Evolutionary conservation across 2,329 filamentous ascomycete species (phyloP), one percentile per base, ranked within the genome.

Genomic region (Colletotrichum musicola): DNA sequence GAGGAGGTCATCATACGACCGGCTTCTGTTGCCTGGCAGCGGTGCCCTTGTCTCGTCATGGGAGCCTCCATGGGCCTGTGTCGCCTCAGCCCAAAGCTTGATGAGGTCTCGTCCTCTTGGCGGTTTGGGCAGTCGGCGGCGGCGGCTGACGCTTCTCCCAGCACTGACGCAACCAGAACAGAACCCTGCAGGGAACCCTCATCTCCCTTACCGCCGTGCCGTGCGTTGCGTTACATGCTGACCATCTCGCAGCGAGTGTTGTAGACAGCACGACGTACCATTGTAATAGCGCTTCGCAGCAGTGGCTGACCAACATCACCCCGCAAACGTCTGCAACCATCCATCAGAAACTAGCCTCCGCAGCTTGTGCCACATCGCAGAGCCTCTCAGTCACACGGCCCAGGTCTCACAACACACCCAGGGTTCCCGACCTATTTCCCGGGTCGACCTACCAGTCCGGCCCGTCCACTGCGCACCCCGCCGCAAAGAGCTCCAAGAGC

Each of bases 1-100:
- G 30, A 35, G 30, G 4, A 57, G 53, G 20, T 20, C 22, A 64
- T 68, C 61, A 50, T 68, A 68, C 49, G 54, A 68, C n/a, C 25
- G 18, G 14, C 16, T 46, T 42, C 22, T 25, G 4, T 50, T 35
- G n/a, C 20, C n/a, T 44, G 40, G 35, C 49, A 64, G 49, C 49
- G 65, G 25, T 27, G 40, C 42, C 49, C 53, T 46, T 58, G 46
- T 20, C 53, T 18, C 27, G 47, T 40, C 63, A 13, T 49, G 20
- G 20, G 22, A 40, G 55, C 40, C 55, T 42, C 49, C 49, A 44
- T 55, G 54, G 54, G 54, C 27, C 18, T 50, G 42, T 64, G 20
- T 54, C 55, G 55, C 62, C 30, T 55, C 62, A 60, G 55, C 55
- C 50, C 60, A 64, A 64, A 59, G 64, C 54, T 68, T 68, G 62